These are phyloP conservation scores for Alternaria arborescens DNA, from an alignment of 2,329 filamentous ascomycete genomes.

Conservation along the genomic window DNA sequence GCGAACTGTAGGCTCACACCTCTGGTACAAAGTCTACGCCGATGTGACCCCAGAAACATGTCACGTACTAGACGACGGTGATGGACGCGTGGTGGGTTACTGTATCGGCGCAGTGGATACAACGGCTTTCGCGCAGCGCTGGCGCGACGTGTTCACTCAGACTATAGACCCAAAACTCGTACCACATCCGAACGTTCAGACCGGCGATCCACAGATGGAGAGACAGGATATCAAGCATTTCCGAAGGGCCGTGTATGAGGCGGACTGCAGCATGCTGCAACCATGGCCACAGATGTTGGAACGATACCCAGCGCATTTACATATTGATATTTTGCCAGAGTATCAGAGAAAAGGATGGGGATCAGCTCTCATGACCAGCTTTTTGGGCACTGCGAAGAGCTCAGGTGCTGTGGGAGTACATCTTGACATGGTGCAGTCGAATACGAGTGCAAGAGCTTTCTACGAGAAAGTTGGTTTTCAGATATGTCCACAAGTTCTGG, in stretches of 20 bases:
- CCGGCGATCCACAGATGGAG: slow-evolving; percentile 26
- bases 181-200: slow-evolving; percentile 19
- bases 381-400: slow-evolving; percentile 32
- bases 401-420: slow-evolving; percentile 44
- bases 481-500: slow-evolving; percentile 34
- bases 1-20: slow-evolving; percentile 40
- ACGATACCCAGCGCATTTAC: slow-evolving; percentile 49
- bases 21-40: slow-evolving; percentile 48
- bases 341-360: slow-evolving; percentile 48
- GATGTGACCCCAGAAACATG: slow-evolving; percentile 40
- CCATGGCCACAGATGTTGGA: slow-evolving; percentile 26
- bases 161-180: slow-evolving; percentile 30
- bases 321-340: slow-evolving; percentile 49
- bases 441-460: slow-evolving; percentile 39
- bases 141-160: slow-evolving; percentile 39
- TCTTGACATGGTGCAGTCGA: slow-evolving; percentile 47
- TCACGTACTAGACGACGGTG: slow-evolving; percentile 48
- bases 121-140: slow-evolving; percentile 33
- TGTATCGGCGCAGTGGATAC: slow-evolving; percentile 48
- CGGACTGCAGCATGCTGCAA: slow-evolving; percentile 36
- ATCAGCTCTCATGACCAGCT: slow-evolving; percentile 33
- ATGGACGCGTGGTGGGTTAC: slow-evolving; percentile 48
- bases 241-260: slow-evolving; percentile 29
- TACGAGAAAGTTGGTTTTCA: slow-evolving; percentile 41
- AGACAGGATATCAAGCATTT: slow-evolving; percentile 26